phyloP scores from a whole-genome alignment of 1,139 yeast genomes.

The Ogataea hybrid region DNA sequence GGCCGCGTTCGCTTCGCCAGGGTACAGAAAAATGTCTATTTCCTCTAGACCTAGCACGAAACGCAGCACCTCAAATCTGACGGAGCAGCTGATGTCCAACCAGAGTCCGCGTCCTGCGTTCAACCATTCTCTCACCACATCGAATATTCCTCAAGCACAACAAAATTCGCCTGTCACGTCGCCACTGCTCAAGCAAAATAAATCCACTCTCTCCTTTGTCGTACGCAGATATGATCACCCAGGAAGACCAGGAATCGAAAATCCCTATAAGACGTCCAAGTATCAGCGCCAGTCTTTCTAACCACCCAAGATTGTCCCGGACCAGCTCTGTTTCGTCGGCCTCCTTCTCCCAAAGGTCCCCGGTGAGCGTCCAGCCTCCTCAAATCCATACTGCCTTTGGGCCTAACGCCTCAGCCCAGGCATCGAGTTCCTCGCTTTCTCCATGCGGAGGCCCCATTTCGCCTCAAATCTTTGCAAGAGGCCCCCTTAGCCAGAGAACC shows the following conservation, averaged over 20 bases:
- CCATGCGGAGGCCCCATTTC: constrained; percentile 14
- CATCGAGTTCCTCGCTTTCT: constrained; percentile 6
- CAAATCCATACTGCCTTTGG: constrained; percentile 9
- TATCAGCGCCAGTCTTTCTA: constrained; percentile 37
- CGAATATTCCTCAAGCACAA: constrained; percentile 11
- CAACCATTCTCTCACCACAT: constrained; percentile 10
- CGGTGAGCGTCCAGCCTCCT: constrained; percentile 10
- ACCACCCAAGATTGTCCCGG: constrained; percentile 29
- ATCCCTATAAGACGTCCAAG: constrained; percentile 53
- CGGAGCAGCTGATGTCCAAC: constrained; percentile 23
- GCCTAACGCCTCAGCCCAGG: constrained; percentile 12
- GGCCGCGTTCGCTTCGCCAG: constrained; percentile 42
- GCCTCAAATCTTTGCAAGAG: constrained; percentile 12
- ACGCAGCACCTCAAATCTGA: constrained; percentile 26
- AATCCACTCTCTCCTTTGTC: constrained; percentile 66
- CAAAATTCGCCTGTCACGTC: constrained; percentile 32
- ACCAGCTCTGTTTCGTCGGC: constrained; percentile 25
- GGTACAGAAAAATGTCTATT: constrained; percentile 19
- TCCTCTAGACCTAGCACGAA: constrained; percentile 21
- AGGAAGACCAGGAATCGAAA: constrained; percentile 46
- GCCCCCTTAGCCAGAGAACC: constrained; percentile 11
- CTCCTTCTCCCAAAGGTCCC: constrained; percentile 19
- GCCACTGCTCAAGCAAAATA: constrained; percentile 31
- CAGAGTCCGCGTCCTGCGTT: constrained; percentile 13
- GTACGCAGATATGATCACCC: constrained; percentile 73